Base-by-base conservation (phyloP, 2,329 filamentous ascomycete genomes). In the Ophiostoma pallidulum region DNA sequence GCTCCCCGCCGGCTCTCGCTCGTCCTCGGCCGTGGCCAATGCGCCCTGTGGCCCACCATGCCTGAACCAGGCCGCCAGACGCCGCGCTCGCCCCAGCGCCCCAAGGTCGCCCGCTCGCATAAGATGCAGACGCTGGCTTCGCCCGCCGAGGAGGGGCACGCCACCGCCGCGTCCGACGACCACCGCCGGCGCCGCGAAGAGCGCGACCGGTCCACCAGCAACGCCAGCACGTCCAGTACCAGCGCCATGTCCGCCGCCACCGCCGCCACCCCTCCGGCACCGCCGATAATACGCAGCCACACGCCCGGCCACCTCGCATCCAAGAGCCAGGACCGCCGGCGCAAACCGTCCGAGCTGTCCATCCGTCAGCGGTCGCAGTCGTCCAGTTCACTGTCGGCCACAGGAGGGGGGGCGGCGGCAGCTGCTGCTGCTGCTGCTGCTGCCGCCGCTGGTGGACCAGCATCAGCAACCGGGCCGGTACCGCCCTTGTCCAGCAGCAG, bases 291-390 rank as follows among this genome's bases (percentile, higher is more conserved):
- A 24, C 71, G 78, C 54, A 80, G 72, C 58, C 78, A 82, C 59
- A 82, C 78, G 2, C 78, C 78, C 1, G 77, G 78, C 49, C 77
- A 80, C 56, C 68, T 81, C 35, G 65, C 78, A 12, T 72, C 73
- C 54, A 80, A 75, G 64, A 78, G 73, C 63, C 71, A 73, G 51
- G 68, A 71, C 47, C 66, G 66, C 51, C 68, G 70, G 49, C 67
- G 69, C 44, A 75, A 72, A 54, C 62, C 71, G 24, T 71, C 74
- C 22, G 75, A 79, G 47, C 62, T 73, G 32, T 64, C 73, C 39
- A 68, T 76, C 49, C 72, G 75, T 22, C 71, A 76, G 53, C 72
- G 75, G 46, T 73, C 74, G 16, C 73, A 76, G 53, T 77, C 74
- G 28, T 64, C 70, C 13, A 64, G 67, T 2, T 56, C 58, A 14